Conservation (phyloP, 2,329 filamentous ascomycete genomes). For the Lachnellula subtilissima region DNA sequence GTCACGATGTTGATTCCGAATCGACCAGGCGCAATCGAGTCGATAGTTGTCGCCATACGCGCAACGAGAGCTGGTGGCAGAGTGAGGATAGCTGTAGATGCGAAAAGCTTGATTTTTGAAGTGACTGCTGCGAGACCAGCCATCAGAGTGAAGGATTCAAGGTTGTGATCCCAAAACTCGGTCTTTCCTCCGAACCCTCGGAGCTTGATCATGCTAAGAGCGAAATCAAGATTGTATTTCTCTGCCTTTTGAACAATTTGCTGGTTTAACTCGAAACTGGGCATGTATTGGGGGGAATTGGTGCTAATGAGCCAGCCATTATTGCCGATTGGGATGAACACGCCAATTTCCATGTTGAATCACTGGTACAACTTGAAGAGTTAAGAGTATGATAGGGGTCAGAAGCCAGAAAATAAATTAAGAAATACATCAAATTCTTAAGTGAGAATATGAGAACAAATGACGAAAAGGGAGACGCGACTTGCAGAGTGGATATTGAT, state of each 20-base stretch:
- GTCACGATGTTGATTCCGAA: constrained; percentile 34
- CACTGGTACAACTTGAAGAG: neutral
- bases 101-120: constrained; percentile 32
- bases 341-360: constrained; percentile 17
- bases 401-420: neutral
- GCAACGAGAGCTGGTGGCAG: constrained; percentile 30
- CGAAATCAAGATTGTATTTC: constrained; percentile 30
- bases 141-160: constrained; percentile 34
- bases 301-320: constrained; percentile 34
- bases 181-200: constrained; percentile 32
- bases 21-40: constrained; percentile 31
- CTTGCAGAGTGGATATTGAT: neutral
- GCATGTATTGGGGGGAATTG: constrained; percentile 31
- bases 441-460: neutral
- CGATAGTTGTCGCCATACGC: constrained; percentile 32
- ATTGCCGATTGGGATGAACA: constrained; percentile 28
- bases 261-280: constrained; percentile 32
- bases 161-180: constrained; percentile 34
- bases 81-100: constrained; percentile 30
- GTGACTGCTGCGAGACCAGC: constrained; percentile 32
- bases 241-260: constrained; percentile 30
- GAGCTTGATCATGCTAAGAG: constrained; percentile 32
- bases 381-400: neutral
- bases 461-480: neutral
- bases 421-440: neutral